phyloP scores from a whole-genome alignment of 2,329 filamentous ascomycete genomes.

The Endocalyx cinctus region DNA sequence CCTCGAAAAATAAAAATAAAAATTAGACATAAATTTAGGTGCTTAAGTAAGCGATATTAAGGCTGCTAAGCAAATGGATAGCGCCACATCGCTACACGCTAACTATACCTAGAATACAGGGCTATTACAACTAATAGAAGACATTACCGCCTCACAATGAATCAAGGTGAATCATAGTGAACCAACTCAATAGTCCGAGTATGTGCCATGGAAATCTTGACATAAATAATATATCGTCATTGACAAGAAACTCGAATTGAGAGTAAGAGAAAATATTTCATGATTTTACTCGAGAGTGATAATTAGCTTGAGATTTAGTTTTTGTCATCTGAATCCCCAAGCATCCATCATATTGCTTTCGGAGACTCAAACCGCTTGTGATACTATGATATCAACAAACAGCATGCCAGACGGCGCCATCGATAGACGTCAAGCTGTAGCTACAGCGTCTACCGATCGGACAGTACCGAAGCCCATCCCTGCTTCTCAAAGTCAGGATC shows the following conservation, averaged over 20 bases:
- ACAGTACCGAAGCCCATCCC: constrained; percentile 64
- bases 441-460: constrained; percentile 38
- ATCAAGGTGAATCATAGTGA: no score
- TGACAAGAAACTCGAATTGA: background rate
- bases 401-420: constrained; percentile 20
- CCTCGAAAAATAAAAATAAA: no score
- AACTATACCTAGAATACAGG: no score
- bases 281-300: background rate
- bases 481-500: constrained; percentile 59
- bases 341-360: background rate
- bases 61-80: no score
- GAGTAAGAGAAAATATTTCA: background rate
- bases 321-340: background rate
- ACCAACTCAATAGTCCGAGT: no score
- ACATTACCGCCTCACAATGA: no score
- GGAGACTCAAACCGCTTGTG: background rate
- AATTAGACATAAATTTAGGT: no score
- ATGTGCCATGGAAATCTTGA: background rate
- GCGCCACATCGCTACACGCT: no score
- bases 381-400: constrained; percentile 35
- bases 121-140: no score
- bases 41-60: no score
- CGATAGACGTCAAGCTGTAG: constrained; percentile 42
- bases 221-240: background rate
- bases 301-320: background rate